These are phyloP conservation scores for Pyrus betulifolia DNA, from an alignment of 306 rosid genomes.

Conservation along the genomic window DNA sequence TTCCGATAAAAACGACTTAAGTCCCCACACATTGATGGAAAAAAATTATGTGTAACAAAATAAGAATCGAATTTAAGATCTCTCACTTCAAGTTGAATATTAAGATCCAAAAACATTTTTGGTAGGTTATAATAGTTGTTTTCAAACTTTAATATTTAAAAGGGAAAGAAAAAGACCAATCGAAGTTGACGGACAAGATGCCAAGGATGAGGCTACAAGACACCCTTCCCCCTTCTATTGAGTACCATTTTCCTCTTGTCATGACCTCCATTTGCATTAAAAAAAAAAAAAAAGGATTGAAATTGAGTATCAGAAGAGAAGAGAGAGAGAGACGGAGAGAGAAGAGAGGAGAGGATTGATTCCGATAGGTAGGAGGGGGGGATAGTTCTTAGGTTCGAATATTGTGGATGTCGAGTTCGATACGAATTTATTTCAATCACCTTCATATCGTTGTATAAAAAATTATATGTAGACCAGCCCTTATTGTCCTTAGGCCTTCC, in stretches of 20 bases:
- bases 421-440: no score
- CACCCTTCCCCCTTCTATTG: no score
- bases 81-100: no score
- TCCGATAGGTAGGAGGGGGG: background rate
- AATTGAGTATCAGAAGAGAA: no score
- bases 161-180: background rate
- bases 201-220: background rate
- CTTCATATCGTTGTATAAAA: no score
- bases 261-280: background rate
- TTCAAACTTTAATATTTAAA: background rate
- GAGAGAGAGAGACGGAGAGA: no score
- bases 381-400: background rate
- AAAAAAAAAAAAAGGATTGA: background rate
- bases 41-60: no score
- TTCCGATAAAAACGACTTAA: background rate
- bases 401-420: no score
- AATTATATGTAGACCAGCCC: background rate
- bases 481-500: background rate
- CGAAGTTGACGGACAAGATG: background rate
- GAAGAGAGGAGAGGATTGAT: no score
- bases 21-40: background rate
- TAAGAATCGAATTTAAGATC: accelerated
- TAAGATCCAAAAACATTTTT: background rate
- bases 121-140: background rate
- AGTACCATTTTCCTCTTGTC: background rate